Conservation (phyloP, 2,329 filamentous ascomycete genomes). For the Lachnellula suecica region DNA sequence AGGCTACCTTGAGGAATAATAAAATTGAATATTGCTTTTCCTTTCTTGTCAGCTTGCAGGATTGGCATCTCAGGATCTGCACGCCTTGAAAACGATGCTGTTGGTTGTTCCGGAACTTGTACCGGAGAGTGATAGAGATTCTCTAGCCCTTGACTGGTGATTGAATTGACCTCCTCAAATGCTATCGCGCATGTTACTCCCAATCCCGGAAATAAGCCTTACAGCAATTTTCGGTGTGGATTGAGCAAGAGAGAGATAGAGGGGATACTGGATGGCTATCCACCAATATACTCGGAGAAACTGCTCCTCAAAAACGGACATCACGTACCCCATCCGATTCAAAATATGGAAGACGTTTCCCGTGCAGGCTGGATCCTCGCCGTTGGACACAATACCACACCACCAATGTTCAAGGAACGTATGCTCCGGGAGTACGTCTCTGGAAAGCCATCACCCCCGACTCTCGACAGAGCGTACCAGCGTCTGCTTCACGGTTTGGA, state of each 20-base stretch:
- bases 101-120: not conserved
- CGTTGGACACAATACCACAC: not conserved
- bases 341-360: not conserved
- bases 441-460: no score
- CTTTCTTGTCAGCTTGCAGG: no score
- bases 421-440: no score
- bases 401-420: no score
- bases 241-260: not conserved
- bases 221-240: not conserved
- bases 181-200: not conserved
- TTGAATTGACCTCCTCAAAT: not conserved
- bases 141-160: not conserved
- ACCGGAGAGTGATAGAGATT: not conserved
- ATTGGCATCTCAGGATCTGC: no score
- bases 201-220: not conserved
- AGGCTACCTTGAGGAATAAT: no score
- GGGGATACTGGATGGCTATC: not conserved
- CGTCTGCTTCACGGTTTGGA: not conserved
- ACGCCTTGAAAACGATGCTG: not conserved
- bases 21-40: no score
- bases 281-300: not conserved
- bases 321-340: not conserved
- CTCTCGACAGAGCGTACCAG: not conserved
- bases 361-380: not conserved
- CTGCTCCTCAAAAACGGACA: not conserved